Conservation (phyloP, 371 early-diverging fungal genomes). For the Mortierella sp. region DNA sequence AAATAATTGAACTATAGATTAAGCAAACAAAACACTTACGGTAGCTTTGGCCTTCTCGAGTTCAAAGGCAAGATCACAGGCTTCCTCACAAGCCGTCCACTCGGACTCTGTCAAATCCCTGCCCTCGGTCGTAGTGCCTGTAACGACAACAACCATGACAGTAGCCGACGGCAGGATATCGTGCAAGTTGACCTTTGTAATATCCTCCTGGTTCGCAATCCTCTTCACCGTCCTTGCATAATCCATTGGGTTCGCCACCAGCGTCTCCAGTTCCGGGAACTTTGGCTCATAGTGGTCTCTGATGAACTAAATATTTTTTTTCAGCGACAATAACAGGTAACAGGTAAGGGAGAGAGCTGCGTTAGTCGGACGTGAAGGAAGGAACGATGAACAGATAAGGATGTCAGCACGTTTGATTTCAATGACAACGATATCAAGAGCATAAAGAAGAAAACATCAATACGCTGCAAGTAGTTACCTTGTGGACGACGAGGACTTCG, state of each 20-base stretch:
- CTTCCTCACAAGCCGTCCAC: constrained; percentile 79
- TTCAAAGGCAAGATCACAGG: constrained; percentile 84
- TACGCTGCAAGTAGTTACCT: constrained; percentile 62
- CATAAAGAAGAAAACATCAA: too few relatives aligned
- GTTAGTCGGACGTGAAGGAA: not conserved
- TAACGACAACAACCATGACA: constrained; percentile 93
- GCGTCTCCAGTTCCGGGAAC: constrained; percentile 93
- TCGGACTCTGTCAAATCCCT: constrained; percentile 71
- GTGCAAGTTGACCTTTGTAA: constrained; percentile 79
- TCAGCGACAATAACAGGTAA: not conserved
- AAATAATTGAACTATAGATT: not conserved
- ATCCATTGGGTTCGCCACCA: constrained; percentile 89
- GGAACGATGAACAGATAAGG: not conserved
- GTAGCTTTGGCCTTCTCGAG: constrained; percentile 80
- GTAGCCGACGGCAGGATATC: constrained; percentile 87
- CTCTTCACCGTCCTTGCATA: constrained; percentile 91
- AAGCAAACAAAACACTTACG: constrained; percentile 39
- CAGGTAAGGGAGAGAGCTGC: constrained; percentile 12
- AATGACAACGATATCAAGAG: too few relatives aligned
- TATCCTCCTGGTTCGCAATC: constrained; percentile 84
- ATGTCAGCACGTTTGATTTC: not conserved
- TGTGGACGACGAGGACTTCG: constrained; percentile 90
- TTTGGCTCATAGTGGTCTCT: constrained; percentile 89
- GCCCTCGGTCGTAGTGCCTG: constrained; percentile 90
- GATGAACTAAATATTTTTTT: constrained; percentile 75